A percentile compares a stretch with the other conserved stretches of the same genome.
Conservation (phyloP, 1,284 basidiomycete genomes). For the Sanghuangporus weigelae region DNA sequence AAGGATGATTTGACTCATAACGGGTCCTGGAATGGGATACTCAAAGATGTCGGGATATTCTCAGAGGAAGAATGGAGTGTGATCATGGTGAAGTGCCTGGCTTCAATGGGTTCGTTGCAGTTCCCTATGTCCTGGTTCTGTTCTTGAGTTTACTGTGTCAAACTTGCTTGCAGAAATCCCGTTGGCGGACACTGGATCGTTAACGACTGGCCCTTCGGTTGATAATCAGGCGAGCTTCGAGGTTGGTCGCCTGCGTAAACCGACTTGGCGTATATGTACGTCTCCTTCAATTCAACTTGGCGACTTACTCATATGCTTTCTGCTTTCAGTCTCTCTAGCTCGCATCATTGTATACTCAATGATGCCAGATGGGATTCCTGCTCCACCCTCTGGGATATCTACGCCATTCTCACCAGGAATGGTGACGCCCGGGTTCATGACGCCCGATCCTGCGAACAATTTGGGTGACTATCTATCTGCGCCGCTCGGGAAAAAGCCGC, state of each 20-base stretch:
- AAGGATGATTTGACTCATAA: conserved; percentile 37
- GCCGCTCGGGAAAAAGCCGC: conserved; percentile 39
- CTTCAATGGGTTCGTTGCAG: conserved; percentile 68
- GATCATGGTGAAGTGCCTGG: conserved; percentile 89
- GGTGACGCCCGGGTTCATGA: conserved; percentile 48
- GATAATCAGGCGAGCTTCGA: conserved; percentile 66
- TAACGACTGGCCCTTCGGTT: conserved; percentile 65
- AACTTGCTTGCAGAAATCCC: conserved; percentile 50
- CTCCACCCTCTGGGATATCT: conserved; percentile 37
- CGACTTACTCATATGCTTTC: not conserved
- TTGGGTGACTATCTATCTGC: conserved; percentile 60
- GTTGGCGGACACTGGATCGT: conserved; percentile 63
- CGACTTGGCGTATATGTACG: conserved; percentile 64
- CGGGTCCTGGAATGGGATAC: conserved; percentile 60
- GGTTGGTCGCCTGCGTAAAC: conserved; percentile 58
- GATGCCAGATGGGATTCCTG: conserved; percentile 56
- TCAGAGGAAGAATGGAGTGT: conserved; percentile 83
- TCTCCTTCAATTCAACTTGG: conserved; percentile 16
- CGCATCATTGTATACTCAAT: conserved; percentile 90
- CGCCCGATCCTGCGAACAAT: conserved; percentile 23
- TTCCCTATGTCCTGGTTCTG: no score
- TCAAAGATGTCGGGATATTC: conserved; percentile 84
- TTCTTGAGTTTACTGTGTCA: conserved; percentile 17
- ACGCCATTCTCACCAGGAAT: conserved; percentile 58
- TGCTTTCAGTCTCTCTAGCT: conserved; percentile 67